phyloP scores from a whole-genome alignment of 116 monocot species.

The Posidonia oceanica region DNA sequence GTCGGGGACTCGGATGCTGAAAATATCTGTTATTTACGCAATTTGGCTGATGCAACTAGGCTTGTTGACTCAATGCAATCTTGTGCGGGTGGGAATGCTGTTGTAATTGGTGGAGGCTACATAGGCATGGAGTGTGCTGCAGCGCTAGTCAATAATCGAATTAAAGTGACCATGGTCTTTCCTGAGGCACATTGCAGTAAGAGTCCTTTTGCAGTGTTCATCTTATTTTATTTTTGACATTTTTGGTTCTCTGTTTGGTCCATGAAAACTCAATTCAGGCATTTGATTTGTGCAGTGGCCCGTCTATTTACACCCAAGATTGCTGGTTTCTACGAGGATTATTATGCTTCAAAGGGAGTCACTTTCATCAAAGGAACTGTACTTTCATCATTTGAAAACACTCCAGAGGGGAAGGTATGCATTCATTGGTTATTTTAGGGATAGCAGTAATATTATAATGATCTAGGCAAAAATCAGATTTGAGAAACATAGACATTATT shows the following conservation, averaged over 20 bases:
- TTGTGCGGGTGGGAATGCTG: constrained; percentile 58
- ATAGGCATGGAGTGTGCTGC: constrained; percentile 99
- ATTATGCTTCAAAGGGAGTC: constrained; percentile 75
- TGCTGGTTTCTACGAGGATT: constrained; percentile 83
- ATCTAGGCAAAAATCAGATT: too few species aligned
- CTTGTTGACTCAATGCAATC: constrained; percentile 63
- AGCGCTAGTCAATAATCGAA: constrained; percentile 64
- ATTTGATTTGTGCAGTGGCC: constrained; percentile 45
- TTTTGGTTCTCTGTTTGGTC: not conserved
- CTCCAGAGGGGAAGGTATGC: constrained; percentile 57
- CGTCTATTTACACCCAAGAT: constrained; percentile 88
- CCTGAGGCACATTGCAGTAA: constrained; percentile 92
- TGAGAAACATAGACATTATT: too few species aligned
- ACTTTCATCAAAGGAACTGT: constrained; percentile 91
- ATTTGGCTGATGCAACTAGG: constrained; percentile 74
- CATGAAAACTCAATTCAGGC: not conserved
- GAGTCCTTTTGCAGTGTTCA: not conserved
- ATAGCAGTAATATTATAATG: too few species aligned
- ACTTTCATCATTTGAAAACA: constrained; percentile 72
- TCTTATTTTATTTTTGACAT: constrained; percentile 1
- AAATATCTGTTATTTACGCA: constrained; percentile 88
- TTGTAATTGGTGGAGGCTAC: constrained; percentile 96
- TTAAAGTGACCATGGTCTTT: constrained; percentile 93
- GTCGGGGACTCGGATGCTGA: constrained; percentile 79
- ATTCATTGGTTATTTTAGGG: not conserved